A percentile compares a stretch with the other conserved stretches of the same genome.
Conservation (phyloP, 176 grass and related monocot genomes). For the Sorghum bicolor region Sorghum_bicolor_NCBIv3 NC_012876.2:9135001-9135500, state of each 20-base stretch:
- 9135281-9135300: constrained; percentile 93
- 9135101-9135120: background rate
- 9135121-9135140: background rate
- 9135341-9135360: background rate
- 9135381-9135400: background rate
- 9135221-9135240: background rate
- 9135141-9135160: background rate
- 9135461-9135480: background rate
- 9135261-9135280: constrained; percentile 92
- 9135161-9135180: constrained; percentile 23
- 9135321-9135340: background rate
- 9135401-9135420: background rate
- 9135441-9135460: background rate
- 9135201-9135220: background rate
- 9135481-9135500: background rate
- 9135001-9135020: background rate
- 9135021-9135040: background rate
- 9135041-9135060: background rate
- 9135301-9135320: constrained; percentile 39
- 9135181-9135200: background rate
- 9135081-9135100: background rate
- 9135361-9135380: background rate
- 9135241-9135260: constrained; percentile 52
- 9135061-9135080: background rate
- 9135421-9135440: background rate